Evolutionary conservation across 1,284 basidiomycete species (phyloP), one percentile per base, ranked within the genome.

Genomic region (Exobasidium cylindrosporum): DNA sequence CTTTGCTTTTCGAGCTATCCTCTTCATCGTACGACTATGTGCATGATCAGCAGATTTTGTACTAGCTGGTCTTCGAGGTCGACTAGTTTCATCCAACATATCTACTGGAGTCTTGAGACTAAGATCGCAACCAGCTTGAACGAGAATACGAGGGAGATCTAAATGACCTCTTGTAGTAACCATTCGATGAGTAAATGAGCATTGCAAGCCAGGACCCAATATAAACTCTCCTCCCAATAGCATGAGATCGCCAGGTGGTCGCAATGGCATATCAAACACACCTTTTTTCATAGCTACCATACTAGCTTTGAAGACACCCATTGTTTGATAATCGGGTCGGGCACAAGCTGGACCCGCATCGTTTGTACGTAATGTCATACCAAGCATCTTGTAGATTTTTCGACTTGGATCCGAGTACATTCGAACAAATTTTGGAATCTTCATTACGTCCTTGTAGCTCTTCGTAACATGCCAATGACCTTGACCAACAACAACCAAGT

Each of bases 191-290:
- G 71, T 44, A 46, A 61, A 63, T 60, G 67, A 64, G 66, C 32
- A 60, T 49, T 54, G 61, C n/a, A 78, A 63, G 3, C 66, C 87
- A 52, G 89, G 89, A 26, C 89, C 89, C 57, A 95, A 84, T 28
- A 94, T 85, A 74, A 94, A 93, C 81, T 94, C 92, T 26, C 92
- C 92, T 17, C 92, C 92, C 30, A 94, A 84, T 79, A 92, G 89
- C 55, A 83, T 81, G 50, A 86, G 82, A 73, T 91, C 88, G 0
- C 91, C 91, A 1, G 88, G 89, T 60, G 86, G 86, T 79, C 88
- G 87, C 10, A 92, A 82, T 0, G 90, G 89, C 86, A 91, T 87
- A 35, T 88, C 77, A 54, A 76, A 70, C 62, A 81, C 30, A 69
- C 81, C 64, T 77, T 75, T 69, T 80, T 85, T 82, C 45, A 89